Evolutionary conservation across 1,284 basidiomycete species (phyloP), one percentile per base, ranked within the genome.

Genomic region (Schizophyllum amplum): DNA sequence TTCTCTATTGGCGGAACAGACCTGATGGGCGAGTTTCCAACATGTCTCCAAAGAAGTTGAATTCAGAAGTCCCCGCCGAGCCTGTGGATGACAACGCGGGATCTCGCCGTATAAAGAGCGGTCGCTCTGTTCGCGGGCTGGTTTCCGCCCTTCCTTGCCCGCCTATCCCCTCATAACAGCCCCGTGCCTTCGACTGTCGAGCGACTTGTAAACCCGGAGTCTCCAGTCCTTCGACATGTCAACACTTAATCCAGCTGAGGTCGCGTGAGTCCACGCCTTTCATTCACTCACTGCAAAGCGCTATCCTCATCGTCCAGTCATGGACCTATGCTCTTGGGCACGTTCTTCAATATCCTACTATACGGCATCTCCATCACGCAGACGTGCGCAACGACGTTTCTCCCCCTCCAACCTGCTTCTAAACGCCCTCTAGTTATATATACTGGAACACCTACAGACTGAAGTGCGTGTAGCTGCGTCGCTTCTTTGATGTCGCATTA

Each of bases 201-300:
- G 17, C 13, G 17, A 42, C 33, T 42, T 17, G 33, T 42, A 42
- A 42, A 42, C 33, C 33, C n/a, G 33, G 24, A n/a, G 42, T 47
- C 42, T 23, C 24, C 42, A 54, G 22, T 47, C 22, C 42, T 20
- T 22, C 53, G 22, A 47, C n/a, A 20, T 25, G 24, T n/a, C 20
- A 24, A 52, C 27, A 24, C 51, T 24, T 17, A 46, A 23, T 54
- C 53, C 53, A 17, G 53, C 53, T n/a, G 53, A 54, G 23, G 27
- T 54, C 23, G 53, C 53, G 53, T 54, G 15, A 33, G 53, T 54
- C 5, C 6, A 17, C 23, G 9, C n/a, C n/a, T 54, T 24, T 17
- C 13, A 20, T 13, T 42, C 53, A 20, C n/a, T 20, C 1, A 4
- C 20, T 9, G 26, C 20, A 7, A 24, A n/a, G 9, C 13, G n/a